Evolutionary conservation across 2,329 filamentous ascomycete genomes (phyloP), one percentile per base, ranked within the genome.

Genomic region (Kalmusia sp.): DNA sequence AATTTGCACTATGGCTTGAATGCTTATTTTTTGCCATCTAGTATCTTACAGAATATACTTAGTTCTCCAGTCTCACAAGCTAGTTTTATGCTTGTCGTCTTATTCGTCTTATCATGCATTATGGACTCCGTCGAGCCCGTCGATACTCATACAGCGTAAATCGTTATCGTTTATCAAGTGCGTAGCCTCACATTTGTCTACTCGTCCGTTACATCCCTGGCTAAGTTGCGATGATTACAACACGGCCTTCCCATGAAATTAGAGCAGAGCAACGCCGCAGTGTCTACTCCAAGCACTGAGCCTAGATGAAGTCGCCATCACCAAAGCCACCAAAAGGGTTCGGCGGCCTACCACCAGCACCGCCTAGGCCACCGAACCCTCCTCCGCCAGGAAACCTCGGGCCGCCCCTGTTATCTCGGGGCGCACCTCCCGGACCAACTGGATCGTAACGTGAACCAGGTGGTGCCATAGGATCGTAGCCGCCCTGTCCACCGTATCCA

Each of bases 381-480:
- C 77, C 76, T n/a, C 82, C 79, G 15, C 71, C 71, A 40, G 68
- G 68, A 28, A 69, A 71, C 11, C 69, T 59, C 5, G 65, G 62
- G n/a, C 64, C 64, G 17, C 61, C 64, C 8, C 69, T 63, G 22
- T 64, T 63, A 48, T 74, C 71, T 15, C 68, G 71, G 45, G 80
- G 76, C 52, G 79, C 72, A 51, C 77, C 80, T 14, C 77, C 78
- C 19, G 84, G 83, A 59, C 83, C 82, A 0, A 93, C 76, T 2
- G 93, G 93, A 78, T 98, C 95, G 78, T 92, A 98, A 59, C 95
- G 82, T n/a, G 92, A 89, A 1, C 95, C 95, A 2, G 92, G 92
- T 4, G 95, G 95, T 24, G 86, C 88, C 69, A 88, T 88, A 1
- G 89, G 87, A 68, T 93, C 84, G 66, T 84, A 88, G 0, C 78